Evolutionary conservation across 2,329 filamentous ascomycete genomes (phyloP).

Genomic region (Aspergillus ustus): DNA sequence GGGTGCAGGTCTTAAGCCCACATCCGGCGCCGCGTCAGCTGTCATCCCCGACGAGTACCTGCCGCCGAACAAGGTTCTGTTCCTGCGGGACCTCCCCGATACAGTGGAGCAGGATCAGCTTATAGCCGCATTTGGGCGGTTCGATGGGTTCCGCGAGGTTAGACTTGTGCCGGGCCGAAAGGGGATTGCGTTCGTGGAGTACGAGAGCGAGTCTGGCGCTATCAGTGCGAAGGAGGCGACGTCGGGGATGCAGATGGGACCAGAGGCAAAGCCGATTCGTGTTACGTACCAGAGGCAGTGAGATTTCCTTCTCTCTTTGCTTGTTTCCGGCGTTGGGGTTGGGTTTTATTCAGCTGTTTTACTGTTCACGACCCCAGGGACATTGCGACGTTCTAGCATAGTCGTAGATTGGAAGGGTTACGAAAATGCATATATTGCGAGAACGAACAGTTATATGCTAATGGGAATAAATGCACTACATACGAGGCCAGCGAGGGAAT

Average conservation of each 20-base stretch:
- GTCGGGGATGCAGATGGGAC: constrained; percentile 78
- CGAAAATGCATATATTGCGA: neutral
- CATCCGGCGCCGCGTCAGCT: constrained; percentile 67
- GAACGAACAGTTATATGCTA: constrained; percentile 24
- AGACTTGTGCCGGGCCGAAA: constrained; percentile 82
- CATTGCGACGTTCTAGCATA: constrained; percentile 2
- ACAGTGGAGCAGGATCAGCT: constrained; percentile 82
- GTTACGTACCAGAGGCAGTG: constrained; percentile 96
- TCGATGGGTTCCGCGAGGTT: constrained; percentile 93
- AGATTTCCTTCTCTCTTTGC: constrained; percentile 24
- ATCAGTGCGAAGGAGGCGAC: constrained; percentile 94
- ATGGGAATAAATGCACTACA: constrained; percentile 24
- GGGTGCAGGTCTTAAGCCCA: constrained; percentile 76
- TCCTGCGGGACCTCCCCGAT: constrained; percentile 89
- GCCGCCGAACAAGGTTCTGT: constrained; percentile 94
- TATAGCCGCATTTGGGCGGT: constrained; percentile 79
- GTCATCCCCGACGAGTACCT: constrained; percentile 97
- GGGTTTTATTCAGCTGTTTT: constrained; percentile 20
- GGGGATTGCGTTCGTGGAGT: constrained; percentile 95
- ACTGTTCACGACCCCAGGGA: constrained; percentile 3
- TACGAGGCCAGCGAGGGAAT: constrained; percentile 22
- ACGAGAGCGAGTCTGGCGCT: constrained; percentile 85
- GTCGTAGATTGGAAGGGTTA: neutral
- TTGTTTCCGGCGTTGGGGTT: constrained; percentile 37
- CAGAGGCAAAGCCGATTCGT: constrained; percentile 78